Conservation (phyloP, 164 flowering plant genomes). For the Nymphaea thermarum region DNA sequence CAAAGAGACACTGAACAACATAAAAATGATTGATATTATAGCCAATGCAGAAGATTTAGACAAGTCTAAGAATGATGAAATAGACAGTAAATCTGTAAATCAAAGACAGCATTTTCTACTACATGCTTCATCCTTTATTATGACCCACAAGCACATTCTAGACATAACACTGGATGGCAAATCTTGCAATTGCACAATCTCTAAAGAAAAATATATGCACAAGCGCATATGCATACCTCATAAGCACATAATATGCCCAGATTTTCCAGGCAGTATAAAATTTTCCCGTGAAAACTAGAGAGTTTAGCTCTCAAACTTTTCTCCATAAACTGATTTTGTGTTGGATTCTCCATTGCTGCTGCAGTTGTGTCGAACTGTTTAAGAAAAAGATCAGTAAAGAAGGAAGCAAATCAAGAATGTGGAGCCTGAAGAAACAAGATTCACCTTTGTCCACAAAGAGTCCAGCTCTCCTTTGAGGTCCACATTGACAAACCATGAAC, state of each 20-base stretch:
- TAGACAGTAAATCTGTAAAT: no score
- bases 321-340: slow-evolving; percentile 24
- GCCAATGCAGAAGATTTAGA: no score
- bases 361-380: slow-evolving; percentile 51
- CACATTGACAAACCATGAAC: slow-evolving; percentile 15
- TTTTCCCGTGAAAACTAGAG: slow-evolving; percentile 29
- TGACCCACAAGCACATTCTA: no score
- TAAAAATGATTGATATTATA: no score
- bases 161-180: no score
- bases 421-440: neutral
- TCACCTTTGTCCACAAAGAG: slow-evolving; percentile 52
- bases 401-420: no score
- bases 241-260: slow-evolving; percentile 72
- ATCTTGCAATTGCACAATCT: no score
- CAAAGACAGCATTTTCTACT: no score
- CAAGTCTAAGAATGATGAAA: no score
- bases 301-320: neutral
- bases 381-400: neutral
- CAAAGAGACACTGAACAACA: no score
- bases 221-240: slow-evolving; percentile 39
- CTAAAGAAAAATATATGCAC: no score
- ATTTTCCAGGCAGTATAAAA: slow-evolving; percentile 62
- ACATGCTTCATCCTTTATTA: no score
- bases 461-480: slow-evolving; percentile 41
- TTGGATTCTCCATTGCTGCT: slow-evolving; percentile 22